Conservation (phyloP, 1,284 basidiomycete genomes). For the Cutaneotrichosporon sp. region DNA sequence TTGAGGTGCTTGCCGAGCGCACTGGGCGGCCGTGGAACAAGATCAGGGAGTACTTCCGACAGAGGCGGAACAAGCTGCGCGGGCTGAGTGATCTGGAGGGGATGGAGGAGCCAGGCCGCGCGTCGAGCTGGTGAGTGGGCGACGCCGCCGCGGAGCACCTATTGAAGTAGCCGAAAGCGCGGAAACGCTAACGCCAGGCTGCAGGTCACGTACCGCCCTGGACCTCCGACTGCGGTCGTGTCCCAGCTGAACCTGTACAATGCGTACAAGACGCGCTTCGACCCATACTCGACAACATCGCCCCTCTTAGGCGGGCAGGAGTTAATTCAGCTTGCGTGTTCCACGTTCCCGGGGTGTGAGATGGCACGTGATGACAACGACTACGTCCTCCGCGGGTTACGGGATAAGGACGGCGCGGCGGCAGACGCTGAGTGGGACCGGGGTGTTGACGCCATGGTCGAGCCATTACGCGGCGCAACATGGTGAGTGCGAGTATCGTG, state of each 20-base stretch:
- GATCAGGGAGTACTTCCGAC: constrained; percentile 45
- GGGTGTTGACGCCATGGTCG: constrained; percentile 34
- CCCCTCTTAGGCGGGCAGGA: constrained; percentile 43
- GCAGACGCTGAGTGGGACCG: constrained; percentile 26
- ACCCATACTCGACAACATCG: constrained; percentile 30
- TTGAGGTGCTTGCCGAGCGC: constrained; percentile 31
- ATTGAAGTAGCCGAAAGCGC: too few relatives aligned
- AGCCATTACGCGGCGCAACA: constrained; percentile 38
- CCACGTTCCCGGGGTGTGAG: constrained; percentile 42
- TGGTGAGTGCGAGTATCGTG: constrained; percentile 28
- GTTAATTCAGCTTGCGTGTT: constrained; percentile 42
- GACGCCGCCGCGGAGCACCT: too few relatives aligned
- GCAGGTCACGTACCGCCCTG: constrained; percentile 37
- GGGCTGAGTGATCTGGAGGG: constrained; percentile 35
- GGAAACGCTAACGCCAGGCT: constrained; percentile 24
- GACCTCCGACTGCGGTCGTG: constrained; percentile 20
- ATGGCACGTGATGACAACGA: constrained; percentile 42
- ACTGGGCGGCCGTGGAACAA: constrained; percentile 42
- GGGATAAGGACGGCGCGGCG: constrained; percentile 25
- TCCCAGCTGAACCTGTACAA: constrained; percentile 41
- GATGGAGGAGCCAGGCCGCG: constrained; percentile 44
- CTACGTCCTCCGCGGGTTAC: constrained; percentile 37
- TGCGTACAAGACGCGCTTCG: constrained; percentile 40
- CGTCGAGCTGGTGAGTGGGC: constrained; percentile 36
- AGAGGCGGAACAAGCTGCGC: constrained; percentile 42